Conservation (phyloP, 2,329 filamentous ascomycete genomes). For the Stenocarpella maydis region DNA sequence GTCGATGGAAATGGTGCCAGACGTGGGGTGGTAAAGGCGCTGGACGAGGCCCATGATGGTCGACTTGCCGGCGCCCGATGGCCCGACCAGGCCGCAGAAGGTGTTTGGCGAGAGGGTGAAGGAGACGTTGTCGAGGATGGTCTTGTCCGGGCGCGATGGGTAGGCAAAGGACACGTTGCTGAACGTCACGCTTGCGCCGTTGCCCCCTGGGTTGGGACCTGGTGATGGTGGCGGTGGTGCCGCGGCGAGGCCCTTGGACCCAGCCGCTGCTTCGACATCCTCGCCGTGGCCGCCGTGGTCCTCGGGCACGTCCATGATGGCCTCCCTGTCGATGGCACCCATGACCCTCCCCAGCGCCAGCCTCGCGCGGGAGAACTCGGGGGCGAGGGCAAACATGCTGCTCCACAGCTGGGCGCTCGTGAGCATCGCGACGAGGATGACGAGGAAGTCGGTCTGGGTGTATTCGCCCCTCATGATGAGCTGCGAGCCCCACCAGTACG, state of each 20-base stretch:
- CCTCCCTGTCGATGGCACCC: not conserved
- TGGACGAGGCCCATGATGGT: not conserved
- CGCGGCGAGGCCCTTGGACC: not conserved
- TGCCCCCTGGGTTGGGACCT: not conserved
- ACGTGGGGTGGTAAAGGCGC: not conserved
- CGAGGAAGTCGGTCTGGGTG: not conserved
- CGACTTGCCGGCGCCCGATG: not conserved
- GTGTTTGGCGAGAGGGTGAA: not conserved
- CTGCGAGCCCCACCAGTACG: conserved; percentile 11
- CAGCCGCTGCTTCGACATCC: not conserved
- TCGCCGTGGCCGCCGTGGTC: not conserved
- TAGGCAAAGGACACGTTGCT: conserved; percentile 1
- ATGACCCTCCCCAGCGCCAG: not conserved
- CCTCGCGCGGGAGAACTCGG: not conserved
- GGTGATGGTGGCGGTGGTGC: not conserved
- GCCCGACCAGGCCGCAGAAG: conserved; percentile 4
- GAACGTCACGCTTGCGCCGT: not conserved
- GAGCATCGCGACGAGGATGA: conserved; percentile 4
- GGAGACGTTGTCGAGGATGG: not conserved
- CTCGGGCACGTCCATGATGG: not conserved
- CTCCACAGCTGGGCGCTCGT: conserved; percentile 6
- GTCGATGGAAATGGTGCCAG: not conserved
- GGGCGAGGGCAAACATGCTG: conserved; percentile 4
- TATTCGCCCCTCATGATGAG: not conserved
- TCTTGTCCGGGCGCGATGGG: not conserved